Conservation (phyloP, 164 flowering plant species). For the Umbilicus rupestris region DNA sequence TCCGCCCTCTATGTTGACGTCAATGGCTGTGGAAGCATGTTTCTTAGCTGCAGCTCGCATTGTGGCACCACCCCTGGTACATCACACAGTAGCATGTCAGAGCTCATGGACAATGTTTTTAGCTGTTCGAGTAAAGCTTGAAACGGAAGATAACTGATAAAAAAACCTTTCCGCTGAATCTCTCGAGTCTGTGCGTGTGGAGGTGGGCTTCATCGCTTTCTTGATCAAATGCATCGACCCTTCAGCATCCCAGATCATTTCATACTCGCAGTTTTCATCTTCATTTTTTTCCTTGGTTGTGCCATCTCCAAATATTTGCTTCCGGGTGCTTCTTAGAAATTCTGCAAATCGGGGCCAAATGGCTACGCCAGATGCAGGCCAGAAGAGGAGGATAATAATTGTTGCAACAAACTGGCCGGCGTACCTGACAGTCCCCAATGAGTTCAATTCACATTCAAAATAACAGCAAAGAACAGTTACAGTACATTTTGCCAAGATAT, state of each 20-base stretch:
- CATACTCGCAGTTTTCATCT: slow-evolving; percentile 71
- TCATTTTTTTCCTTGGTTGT: slow-evolving; percentile 62
- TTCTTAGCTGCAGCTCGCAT: slow-evolving; percentile 59
- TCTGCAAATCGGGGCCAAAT: slow-evolving; percentile 17
- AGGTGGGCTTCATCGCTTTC: slow-evolving; percentile 27
- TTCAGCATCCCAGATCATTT: slow-evolving; percentile 95
- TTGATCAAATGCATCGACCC: slow-evolving; percentile 81
- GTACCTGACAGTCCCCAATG: slow-evolving; percentile 46
- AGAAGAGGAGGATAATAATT: slow-evolving; percentile 41
- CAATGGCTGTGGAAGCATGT: slow-evolving; percentile 22
- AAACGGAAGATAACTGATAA: neutral
- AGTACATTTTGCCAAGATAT: neutral
- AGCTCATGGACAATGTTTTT: neutral
- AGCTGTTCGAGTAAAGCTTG: neutral
- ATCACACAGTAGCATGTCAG: neutral
- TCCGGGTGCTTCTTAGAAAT: slow-evolving; percentile 20
- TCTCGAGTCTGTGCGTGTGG: slow-evolving; percentile 21
- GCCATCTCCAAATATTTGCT: slow-evolving; percentile 17
- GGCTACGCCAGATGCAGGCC: slow-evolving; percentile 49
- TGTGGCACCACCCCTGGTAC: slow-evolving; percentile 63
- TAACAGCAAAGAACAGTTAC: neutral
- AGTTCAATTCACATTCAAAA: slow-evolving; percentile 8
- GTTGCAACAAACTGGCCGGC: slow-evolving; percentile 44
- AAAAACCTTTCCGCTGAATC: slow-evolving; percentile 47
- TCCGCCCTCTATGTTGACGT: slow-evolving; percentile 24